Conservation (phyloP, 768 basidiomycete species). For the Asterophora parasitica region DNA sequence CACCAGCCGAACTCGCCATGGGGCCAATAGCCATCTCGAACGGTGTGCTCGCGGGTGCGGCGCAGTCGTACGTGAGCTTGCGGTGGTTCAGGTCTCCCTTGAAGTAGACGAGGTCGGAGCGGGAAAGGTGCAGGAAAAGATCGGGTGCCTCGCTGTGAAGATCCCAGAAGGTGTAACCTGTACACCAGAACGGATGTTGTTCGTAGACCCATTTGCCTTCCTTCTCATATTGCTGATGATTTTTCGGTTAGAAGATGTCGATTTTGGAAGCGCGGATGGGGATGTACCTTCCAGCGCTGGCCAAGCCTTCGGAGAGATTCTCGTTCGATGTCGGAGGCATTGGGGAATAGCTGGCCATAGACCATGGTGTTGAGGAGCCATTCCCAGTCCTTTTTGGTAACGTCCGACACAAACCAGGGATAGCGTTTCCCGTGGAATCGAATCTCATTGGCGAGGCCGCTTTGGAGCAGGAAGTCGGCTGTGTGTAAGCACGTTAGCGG, state of each 20-base stretch:
- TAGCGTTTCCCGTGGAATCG: conserved; percentile 96
- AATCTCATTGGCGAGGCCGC: conserved; percentile 77
- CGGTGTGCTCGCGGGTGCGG: conserved; percentile 79
- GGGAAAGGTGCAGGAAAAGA: conserved; percentile 87
- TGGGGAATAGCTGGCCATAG: conserved; percentile 90
- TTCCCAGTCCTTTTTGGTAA: conserved; percentile 91
- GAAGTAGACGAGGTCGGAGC: conserved; percentile 88
- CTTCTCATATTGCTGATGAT: conserved; percentile 74
- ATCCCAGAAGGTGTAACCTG: conserved; percentile 95
- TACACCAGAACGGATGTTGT: conserved; percentile 92
- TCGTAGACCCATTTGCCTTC: conserved; percentile 94
- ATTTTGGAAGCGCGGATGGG: background rate
- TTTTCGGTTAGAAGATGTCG: background rate
- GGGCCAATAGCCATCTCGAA: conserved; percentile 91
- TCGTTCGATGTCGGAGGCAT: conserved; percentile 72
- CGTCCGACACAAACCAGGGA: conserved; percentile 92
- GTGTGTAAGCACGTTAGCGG: conserved; percentile 5
- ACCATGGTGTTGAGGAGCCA: conserved; percentile 87
- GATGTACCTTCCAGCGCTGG: conserved; percentile 77
- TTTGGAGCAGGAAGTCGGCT: conserved; percentile 94
- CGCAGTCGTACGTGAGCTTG: conserved; percentile 84
- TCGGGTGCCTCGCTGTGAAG: conserved; percentile 80
- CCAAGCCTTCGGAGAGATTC: conserved; percentile 80
- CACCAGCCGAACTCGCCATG: conserved; percentile 84
- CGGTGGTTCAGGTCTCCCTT: conserved; percentile 95